Conservation (phyloP, 2,329 filamentous ascomycete species). For the Rhytidhysteron rufulum region DNA sequence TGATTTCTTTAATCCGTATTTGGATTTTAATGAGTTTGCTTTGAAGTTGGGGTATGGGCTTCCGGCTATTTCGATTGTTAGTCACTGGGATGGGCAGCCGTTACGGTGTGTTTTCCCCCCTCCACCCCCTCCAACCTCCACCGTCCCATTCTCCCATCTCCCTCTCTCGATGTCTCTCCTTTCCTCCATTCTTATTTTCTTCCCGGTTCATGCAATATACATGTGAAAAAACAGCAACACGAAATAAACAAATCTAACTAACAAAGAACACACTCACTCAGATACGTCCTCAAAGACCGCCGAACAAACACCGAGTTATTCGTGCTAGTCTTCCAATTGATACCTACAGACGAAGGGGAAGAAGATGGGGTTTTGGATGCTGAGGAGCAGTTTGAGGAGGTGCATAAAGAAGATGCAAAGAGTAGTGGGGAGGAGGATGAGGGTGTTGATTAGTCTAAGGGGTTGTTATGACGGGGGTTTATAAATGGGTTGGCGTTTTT, state of each 20-base stretch:
- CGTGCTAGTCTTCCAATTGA: constrained; percentile 74
- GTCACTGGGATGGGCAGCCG: constrained; percentile 76
- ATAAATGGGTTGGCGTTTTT: no score
- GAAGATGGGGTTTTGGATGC: constrained; percentile 16
- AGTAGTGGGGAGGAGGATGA: constrained; percentile 10
- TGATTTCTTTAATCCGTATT: constrained; percentile 87
- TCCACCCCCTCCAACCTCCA: not conserved
- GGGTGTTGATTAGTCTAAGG: constrained; percentile 17
- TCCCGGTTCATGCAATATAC: no score
- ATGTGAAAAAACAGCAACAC: no score
- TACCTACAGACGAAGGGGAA: constrained; percentile 60
- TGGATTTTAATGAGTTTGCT: constrained; percentile 79
- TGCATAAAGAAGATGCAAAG: constrained; percentile 11
- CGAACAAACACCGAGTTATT: constrained; percentile 71
- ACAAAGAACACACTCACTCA: constrained; percentile 75
- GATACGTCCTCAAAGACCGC: constrained; percentile 87
- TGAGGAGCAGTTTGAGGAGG: constrained; percentile 21
- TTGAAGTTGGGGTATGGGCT: constrained; percentile 52
- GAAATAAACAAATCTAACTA: constrained; percentile 20
- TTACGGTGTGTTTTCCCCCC: constrained; percentile 57
- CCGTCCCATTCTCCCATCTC: not conserved
- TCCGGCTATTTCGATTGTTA: constrained; percentile 72
- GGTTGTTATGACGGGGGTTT: no score
- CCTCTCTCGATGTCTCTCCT: constrained; percentile 6
- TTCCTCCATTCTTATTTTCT: constrained; percentile 27